Conservation (phyloP, 768 basidiomycete genomes). For the Botryobasidium botryosum region DNA sequence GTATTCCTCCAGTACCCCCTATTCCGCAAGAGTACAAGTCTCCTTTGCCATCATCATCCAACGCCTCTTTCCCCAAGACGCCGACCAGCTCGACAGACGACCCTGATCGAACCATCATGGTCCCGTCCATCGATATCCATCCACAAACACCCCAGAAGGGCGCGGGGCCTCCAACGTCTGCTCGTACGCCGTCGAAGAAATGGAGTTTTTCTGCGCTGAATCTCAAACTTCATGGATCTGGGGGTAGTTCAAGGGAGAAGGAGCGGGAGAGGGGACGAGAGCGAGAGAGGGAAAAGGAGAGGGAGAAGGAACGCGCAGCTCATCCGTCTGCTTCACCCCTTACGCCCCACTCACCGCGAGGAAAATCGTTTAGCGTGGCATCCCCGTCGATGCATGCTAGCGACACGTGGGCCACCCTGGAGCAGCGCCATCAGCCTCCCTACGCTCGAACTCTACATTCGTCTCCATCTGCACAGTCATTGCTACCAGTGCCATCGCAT, state of each 20-base stretch:
- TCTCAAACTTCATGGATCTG: constrained; percentile 4
- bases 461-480: neutral
- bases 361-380: too few relatives aligned
- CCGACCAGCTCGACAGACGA: constrained; percentile 24
- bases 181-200: constrained; percentile 64
- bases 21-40: constrained; percentile 79
- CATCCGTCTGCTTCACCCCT: too few relatives aligned
- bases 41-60: constrained; percentile 42
- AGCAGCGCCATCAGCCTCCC: too few relatives aligned
- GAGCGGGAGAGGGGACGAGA: neutral
- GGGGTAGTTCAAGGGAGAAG: neutral
- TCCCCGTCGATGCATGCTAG: too few relatives aligned
- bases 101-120: constrained; percentile 26
- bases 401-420: too few relatives aligned
- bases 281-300: too few relatives aligned
- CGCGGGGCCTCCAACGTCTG: constrained; percentile 3
- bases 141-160: constrained; percentile 24
- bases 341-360: too few relatives aligned
- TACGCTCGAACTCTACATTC: too few relatives aligned
- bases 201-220: constrained; percentile 58
- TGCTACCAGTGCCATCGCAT: neutral
- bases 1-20: constrained; percentile 87
- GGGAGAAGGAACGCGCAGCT: too few relatives aligned
- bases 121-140: constrained; percentile 12
- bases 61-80: constrained; percentile 30